Percentiles rank a stretch among this genome's conserved stretches.
Conservation (phyloP, 192 early-diverging fungal species). For the Podila horticola region DNA sequence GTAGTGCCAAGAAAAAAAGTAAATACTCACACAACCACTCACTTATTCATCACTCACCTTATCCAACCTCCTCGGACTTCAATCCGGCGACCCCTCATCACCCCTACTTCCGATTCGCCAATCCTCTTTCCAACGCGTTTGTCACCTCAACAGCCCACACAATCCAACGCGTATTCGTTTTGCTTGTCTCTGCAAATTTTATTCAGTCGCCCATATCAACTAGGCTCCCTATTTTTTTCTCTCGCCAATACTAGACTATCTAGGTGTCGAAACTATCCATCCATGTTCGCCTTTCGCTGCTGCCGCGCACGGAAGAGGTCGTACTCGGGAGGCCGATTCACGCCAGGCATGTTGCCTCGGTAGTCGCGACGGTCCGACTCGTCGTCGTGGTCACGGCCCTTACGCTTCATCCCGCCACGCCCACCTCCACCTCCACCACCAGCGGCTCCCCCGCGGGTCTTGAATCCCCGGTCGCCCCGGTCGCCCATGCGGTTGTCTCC, state of each 20-base stretch:
- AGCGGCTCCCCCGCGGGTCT: slow-evolving; percentile 35
- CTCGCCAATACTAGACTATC: neutral
- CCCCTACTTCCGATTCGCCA: too few relatives aligned
- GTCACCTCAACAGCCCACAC: too few relatives aligned
- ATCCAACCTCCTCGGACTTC: too few relatives aligned
- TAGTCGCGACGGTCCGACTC: slow-evolving; percentile 47
- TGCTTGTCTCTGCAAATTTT: too few relatives aligned
- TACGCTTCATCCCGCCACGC: slow-evolving; percentile 50
- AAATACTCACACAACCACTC: too few relatives aligned
- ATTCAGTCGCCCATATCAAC: too few relatives aligned
- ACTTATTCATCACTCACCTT: too few relatives aligned
- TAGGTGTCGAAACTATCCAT: neutral
- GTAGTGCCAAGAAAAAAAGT: too few relatives aligned
- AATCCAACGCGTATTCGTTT: too few relatives aligned
- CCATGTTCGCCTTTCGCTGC: slow-evolving; percentile 52
- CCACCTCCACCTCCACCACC: slow-evolving; percentile 12
- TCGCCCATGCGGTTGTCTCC: slow-evolving; percentile 28
- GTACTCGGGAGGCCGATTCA: slow-evolving; percentile 66
- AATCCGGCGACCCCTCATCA: too few relatives aligned
- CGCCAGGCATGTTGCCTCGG: slow-evolving; percentile 49
- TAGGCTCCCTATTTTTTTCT: neutral
- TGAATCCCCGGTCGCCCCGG: slow-evolving; percentile 31
- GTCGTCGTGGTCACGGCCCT: slow-evolving; percentile 57
- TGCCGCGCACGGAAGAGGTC: slow-evolving; percentile 64
- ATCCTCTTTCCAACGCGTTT: too few relatives aligned